Base-by-base conservation (phyloP, 768 basidiomycete genomes). In the Tulasnella sp. region DNA sequence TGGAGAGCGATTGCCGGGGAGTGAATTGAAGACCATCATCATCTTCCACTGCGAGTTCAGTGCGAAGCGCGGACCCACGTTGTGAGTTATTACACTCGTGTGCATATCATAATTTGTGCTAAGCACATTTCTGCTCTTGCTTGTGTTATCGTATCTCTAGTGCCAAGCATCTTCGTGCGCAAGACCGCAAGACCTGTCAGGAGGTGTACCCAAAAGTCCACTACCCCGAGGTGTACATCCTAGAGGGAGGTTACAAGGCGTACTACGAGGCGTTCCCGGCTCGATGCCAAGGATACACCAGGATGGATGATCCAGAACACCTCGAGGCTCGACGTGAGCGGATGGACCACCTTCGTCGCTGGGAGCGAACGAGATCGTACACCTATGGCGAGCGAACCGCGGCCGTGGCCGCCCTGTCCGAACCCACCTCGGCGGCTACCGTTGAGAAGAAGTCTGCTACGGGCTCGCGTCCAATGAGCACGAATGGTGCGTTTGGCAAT, bases 11-110 rank as follows among this genome's bases (percentile, higher is more conserved):
- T 22, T 74, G 70, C 61, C 68, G 75, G 62, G 73, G 0, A 64
- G 64, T 3, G 73, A 74, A 12, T 79, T 77, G 70, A 93, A 93
- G 73, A 92, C 86, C 1, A 74, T 98, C 30, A 72, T 98, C 43
- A 78, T 99, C 48, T 98, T 99, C 77, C 96, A 99, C 68, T 99
- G 96, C 74, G 96, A 99, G 72, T 97, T 97, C 68, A 92, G 89
- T 63, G 85, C 80, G 17, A 96, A 96, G 72, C 78, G 96, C 44
- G 96, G 92, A 0, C 96, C 96, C 1, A 94, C 94, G 8, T 91
- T 94, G 93, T 93, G 69, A 73, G 82, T 78, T 29, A n/a, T 53
- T n/a, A n/a, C n/a, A n/a, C 17, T 59, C 56, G 44, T 44, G 45
- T 46, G 10, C 45, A 59, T 12, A 7, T 10, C 27, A 21, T 24